A percentile compares a stretch with the other conserved stretches of the same genome.
These are phyloP conservation scores for Phialemonium atrogriseum DNA, from an alignment of 2,329 filamentous ascomycete genomes.

Conservation along the genomic window DNA sequence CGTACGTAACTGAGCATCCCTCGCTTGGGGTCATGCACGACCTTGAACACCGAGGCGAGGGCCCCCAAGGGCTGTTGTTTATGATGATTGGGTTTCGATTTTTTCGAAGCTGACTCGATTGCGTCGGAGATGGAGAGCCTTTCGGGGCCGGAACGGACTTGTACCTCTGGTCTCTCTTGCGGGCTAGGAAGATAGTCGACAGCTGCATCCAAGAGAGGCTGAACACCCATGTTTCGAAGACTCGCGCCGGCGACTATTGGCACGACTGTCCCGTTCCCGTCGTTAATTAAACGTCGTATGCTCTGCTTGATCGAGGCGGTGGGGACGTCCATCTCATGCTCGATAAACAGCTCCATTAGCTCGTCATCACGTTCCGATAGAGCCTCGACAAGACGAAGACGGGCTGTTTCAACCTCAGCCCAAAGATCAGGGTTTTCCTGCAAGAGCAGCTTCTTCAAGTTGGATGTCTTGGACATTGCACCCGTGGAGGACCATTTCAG, in stretches of 20 bases:
- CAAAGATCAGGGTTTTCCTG: slow-evolving; percentile 48
- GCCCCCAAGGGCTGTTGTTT: slow-evolving; percentile 30
- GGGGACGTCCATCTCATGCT: slow-evolving; percentile 66
- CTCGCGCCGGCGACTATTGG: slow-evolving; percentile 89
- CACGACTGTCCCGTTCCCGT: slow-evolving; percentile 63
- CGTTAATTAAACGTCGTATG: slow-evolving; percentile 63
- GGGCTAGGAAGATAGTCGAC: slow-evolving; percentile 83
- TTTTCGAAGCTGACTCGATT: slow-evolving; percentile 25
- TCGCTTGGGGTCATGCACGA: slow-evolving; percentile 77
- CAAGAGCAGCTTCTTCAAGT: slow-evolving; percentile 27
- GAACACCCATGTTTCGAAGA: slow-evolving; percentile 88
- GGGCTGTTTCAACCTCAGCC: slow-evolving; percentile 65
- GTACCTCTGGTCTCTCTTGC: slow-evolving; percentile 67
- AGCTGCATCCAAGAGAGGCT: slow-evolving; percentile 82
- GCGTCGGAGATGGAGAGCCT: slow-evolving; percentile 35
- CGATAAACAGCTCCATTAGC: slow-evolving; percentile 78
- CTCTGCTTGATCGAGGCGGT: slow-evolving; percentile 60
- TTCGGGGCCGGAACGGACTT: slow-evolving; percentile 60
- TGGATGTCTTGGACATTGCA: slow-evolving; percentile 20
- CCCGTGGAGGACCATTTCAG: slow-evolving; percentile 58
- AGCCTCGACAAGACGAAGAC: slow-evolving; percentile 70
- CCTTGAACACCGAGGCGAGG: slow-evolving; percentile 79
- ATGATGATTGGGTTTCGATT: slow-evolving; percentile 22
- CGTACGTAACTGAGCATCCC: slow-evolving; percentile 88
- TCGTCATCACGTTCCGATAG: slow-evolving; percentile 83